Base-by-base conservation (phyloP, 495 filamentous ascomycete species). In the Hamigera avellanea region DNA sequence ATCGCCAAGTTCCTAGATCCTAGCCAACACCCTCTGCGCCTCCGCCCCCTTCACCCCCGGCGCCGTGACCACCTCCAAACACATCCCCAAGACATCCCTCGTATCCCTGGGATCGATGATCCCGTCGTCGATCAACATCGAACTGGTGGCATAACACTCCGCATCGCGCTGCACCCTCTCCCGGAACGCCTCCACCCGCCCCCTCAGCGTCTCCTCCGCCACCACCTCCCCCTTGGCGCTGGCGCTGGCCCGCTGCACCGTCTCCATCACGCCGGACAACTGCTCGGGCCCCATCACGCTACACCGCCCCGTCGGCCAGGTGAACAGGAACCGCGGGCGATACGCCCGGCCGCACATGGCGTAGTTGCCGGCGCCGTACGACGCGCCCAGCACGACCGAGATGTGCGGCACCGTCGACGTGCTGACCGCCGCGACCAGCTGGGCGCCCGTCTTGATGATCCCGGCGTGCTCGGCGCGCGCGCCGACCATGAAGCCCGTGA, bases 401-500 rank as follows among this genome's bases (percentile, higher is more conserved):
- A 59, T 56, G 28, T 56, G 52, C 6, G 55, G 55, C 4, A 59
- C 55, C 0, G 43, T 54, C 3, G 52, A 56, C 14, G 47, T 52
- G 42, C 47, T 52, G 13, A 59, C 52, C 1, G 55, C 55, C 14
- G 49, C 47, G 9, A 59, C 52, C 2, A 59, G 42, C 32, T 56
- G 52, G 5, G 55, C 55, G 3, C 55, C 55, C 39, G 43, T 45
- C 14, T 52, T 53, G 41, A 59, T 56, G 23, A 58, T 54, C 9
- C 52, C 55, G 9, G 55, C 55, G 21, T 49, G 44, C 26, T 59
- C 55, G 15, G 52, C 53, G 40, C 52, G 51, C 2, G 50, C 41
- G 12, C 55, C 55, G 8, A 59, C 55, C 55, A 59, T 59, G 36
- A 59, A 59, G 8, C 55, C 55, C 2, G 55, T 56, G 0, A 59